A percentile compares a stretch with the other conserved stretches of the same genome.
Evolutionary conservation across 768 basidiomycete species (phyloP).

Genomic region (Mycena belliarum): DNA sequence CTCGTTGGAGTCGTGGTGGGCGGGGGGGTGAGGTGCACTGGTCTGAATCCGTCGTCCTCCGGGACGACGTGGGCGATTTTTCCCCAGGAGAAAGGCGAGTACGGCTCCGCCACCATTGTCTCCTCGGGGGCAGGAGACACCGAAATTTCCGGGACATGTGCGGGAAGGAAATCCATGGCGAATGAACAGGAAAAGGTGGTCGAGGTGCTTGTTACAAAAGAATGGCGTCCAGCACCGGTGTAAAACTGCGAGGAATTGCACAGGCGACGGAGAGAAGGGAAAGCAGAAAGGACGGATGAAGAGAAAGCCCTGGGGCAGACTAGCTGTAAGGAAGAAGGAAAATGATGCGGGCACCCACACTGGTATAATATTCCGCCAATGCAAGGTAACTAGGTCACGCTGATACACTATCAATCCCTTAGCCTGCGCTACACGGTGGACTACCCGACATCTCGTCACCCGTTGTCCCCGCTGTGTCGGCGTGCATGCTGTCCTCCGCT

Average conservation of each 20-base stretch:
- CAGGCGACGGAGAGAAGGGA: conserved; percentile 30
- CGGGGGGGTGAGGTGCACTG: conserved; percentile 59
- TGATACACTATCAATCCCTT: conserved; percentile 5
- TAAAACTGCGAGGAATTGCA: conserved; percentile 28
- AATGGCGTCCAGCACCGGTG: conserved; percentile 54
- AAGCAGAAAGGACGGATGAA: conserved; percentile 35
- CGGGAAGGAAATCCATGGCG: conserved; percentile 41
- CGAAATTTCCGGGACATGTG: conserved; percentile 64
- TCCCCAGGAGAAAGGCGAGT: conserved; percentile 57
- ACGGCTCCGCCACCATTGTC: conserved; percentile 51
- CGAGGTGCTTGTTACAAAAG: conserved; percentile 25
- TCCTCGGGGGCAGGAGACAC: conserved; percentile 70
- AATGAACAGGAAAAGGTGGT: conserved; percentile 24
- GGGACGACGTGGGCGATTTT: conserved; percentile 32
- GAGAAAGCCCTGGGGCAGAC: conserved; percentile 25
- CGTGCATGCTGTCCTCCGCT: background rate
- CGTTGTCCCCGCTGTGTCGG: background rate
- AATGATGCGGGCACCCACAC: background rate
- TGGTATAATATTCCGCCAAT: too few species aligned
- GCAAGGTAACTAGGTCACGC: too few species aligned
- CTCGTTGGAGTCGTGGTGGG: conserved; percentile 40
- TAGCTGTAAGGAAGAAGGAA: conserved; percentile 24
- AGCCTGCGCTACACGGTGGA: background rate
- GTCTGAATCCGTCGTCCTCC: conserved; percentile 56
- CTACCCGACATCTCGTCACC: background rate